Evolutionary conservation across 2,329 filamentous ascomycete species (phyloP), one percentile per base, ranked within the genome.

Genomic region (Lasiodiplodia sp.): DNA sequence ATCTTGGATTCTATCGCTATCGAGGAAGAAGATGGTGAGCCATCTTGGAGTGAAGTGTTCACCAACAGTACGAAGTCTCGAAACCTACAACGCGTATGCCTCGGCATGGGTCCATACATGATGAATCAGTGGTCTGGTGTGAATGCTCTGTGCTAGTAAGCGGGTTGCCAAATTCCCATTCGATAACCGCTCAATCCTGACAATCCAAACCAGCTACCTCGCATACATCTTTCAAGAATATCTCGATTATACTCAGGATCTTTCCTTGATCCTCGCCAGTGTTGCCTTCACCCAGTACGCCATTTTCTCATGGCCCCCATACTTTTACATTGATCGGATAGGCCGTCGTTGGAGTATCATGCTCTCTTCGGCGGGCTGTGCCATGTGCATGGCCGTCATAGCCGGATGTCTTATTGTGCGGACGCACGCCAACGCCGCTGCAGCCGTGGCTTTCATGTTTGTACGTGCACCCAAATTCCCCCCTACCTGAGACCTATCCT

Each of bases 1-100:
- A 89, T 91, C 16, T 78, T 87, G 12, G 90, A 93, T 71, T 76
- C 76, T 57, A 79, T 81, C 21, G 28, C 58, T 3, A 18, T 28
- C 5, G 58, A 63, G 7, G 37, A 49, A 4, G 58, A 71, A 23
- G 73, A 73, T 12, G 75, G 73, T 25, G 78, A 79, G 63, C 75
- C 78, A 23, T 72, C 73, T 10, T 80, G 78, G 78, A 68, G 64
- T 11, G 78, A 80, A 64, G 76, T 78, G 57, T 79, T 80, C 68
- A 78, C 72, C 70, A 79, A 79, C 44, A 72, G 71, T 6, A 79
- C 76, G 3, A 78, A 77, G 70, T 71, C 76, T 4, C 75, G 78
- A 34, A 78, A 79, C 63, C 69, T 80, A 23, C 77, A 78, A 57
- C 72, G 74, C n/a, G 77, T 79, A 11, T 31, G 79, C 18, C 76